These are phyloP conservation scores for Penicillium sclerotiorum DNA, from an alignment of 2,329 filamentous ascomycete genomes.

Conservation along the genomic window DNA sequence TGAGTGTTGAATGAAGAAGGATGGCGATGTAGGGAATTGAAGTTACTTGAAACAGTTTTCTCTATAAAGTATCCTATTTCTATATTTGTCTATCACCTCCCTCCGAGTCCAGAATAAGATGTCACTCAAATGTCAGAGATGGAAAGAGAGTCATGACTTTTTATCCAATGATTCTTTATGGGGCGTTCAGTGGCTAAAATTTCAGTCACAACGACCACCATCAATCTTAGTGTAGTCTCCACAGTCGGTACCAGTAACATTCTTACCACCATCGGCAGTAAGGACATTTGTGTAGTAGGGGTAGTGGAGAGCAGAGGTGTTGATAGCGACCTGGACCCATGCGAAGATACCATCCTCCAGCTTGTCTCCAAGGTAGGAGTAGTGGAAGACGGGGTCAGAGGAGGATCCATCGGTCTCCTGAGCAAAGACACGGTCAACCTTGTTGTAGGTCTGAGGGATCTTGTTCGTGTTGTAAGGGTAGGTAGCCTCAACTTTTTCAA, in stretches of 20 bases:
- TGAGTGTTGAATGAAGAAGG: too few relatives aligned
- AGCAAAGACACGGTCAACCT: background rate
- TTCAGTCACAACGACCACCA: background rate
- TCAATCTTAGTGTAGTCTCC: conserved; percentile 2
- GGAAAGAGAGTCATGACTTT: background rate
- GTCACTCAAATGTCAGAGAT: too few relatives aligned
- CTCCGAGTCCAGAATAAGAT: too few relatives aligned
- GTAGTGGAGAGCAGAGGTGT: conserved; percentile 1
- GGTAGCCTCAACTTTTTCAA: conserved; percentile 12
- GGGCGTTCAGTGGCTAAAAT: background rate
- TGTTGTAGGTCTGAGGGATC: conserved; percentile 1
- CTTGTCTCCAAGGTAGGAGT: conserved; percentile 1
- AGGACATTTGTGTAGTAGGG: conserved; percentile 5
- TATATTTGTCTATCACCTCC: too few relatives aligned
- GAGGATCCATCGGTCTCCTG: conserved; percentile 1
- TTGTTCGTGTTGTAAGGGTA: conserved; percentile 11
- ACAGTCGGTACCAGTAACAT: background rate
- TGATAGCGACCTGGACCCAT: conserved; percentile 3
- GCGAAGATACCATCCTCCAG: conserved; percentile 4
- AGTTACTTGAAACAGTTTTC: too few relatives aligned
- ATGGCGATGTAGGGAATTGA: too few relatives aligned
- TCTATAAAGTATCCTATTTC: too few relatives aligned
- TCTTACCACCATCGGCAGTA: background rate
- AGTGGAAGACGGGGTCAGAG: background rate
- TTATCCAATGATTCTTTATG: background rate